Conservation (phyloP, 306 rosid genomes). For the Lithocarpus polystachyus region DNA sequence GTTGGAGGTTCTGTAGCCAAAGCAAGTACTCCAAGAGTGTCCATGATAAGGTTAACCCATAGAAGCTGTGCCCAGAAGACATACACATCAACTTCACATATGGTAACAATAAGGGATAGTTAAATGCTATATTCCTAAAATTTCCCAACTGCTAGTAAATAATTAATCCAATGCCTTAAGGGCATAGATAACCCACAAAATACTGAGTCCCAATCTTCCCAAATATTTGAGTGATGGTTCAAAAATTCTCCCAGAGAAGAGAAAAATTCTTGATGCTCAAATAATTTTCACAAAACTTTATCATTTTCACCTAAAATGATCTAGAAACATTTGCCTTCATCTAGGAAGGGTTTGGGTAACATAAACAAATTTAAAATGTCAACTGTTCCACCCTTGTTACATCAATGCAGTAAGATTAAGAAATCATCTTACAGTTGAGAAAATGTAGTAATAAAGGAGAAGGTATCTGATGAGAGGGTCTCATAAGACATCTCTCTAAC, state of each 20-base stretch:
- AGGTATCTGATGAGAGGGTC: too few relatives aligned
- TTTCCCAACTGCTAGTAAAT: neutral
- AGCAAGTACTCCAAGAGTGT: constrained; percentile 97
- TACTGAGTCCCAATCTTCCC: too few relatives aligned
- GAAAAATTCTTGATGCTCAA: neutral
- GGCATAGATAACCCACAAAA: too few relatives aligned
- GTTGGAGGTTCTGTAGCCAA: constrained; percentile 99
- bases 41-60: constrained; percentile 99
- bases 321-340: neutral
- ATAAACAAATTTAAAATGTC: neutral
- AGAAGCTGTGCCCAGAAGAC: constrained; percentile 64
- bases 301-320: neutral
- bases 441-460: neutral
- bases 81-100: constrained; percentile 9
- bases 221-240: neutral
- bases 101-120: neutral
- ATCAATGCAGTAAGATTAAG: neutral
- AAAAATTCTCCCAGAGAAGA: neutral
- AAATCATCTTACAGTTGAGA: neutral
- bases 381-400: neutral
- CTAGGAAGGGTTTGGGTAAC: neutral
- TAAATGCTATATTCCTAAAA: constrained; percentile 10
- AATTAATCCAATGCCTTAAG: too few relatives aligned
- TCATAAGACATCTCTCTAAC: too few relatives aligned
- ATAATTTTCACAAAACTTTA: neutral